Percentiles rank a stretch among this genome's conserved stretches.
Evolutionary conservation across 139 green algal species (phyloP).

Genomic region (Tetradesmus obliquus): DNA sequence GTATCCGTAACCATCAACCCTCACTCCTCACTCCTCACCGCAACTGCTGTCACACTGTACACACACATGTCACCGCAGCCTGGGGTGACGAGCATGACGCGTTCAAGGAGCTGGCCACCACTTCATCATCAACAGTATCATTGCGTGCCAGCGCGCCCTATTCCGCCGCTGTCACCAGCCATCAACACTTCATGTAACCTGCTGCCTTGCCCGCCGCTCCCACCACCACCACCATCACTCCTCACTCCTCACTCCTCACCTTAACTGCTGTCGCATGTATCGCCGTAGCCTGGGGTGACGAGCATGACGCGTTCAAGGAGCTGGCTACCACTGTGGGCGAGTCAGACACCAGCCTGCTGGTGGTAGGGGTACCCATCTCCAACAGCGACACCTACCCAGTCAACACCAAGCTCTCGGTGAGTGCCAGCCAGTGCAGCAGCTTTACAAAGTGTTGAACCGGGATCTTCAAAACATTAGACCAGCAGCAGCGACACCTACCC

Average conservation of each 20-base stretch:
- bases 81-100: conserved; percentile 32
- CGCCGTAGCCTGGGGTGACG: conserved; percentile 31
- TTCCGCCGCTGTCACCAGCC: too few species aligned
- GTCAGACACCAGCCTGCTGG: conserved; percentile 21
- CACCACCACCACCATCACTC: neutral
- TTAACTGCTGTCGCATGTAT: too few species aligned
- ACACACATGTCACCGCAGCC: neutral
- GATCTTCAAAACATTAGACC: too few species aligned
- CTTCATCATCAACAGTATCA: too few species aligned
- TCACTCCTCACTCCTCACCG: too few species aligned
- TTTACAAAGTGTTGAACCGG: neutral
- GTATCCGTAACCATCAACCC: too few species aligned
- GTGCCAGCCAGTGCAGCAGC: neutral
- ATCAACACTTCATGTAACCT: too few species aligned
- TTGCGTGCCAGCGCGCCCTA: too few species aligned
- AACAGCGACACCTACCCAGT: conserved; percentile 43
- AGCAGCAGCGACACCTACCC: neutral
- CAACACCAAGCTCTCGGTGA: conserved; percentile 44
- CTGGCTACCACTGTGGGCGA: conserved; percentile 3
- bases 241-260: too few species aligned
- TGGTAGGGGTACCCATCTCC: conserved; percentile 42
- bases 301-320: conserved; percentile 45
- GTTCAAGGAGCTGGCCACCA: conserved; percentile 29
- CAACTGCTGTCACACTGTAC: too few species aligned
- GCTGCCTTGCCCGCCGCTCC: too few species aligned